Evolutionary conservation across 805 yeast genomes (phyloP).

Genomic region (Tetrapisispora fleetii): DNA sequence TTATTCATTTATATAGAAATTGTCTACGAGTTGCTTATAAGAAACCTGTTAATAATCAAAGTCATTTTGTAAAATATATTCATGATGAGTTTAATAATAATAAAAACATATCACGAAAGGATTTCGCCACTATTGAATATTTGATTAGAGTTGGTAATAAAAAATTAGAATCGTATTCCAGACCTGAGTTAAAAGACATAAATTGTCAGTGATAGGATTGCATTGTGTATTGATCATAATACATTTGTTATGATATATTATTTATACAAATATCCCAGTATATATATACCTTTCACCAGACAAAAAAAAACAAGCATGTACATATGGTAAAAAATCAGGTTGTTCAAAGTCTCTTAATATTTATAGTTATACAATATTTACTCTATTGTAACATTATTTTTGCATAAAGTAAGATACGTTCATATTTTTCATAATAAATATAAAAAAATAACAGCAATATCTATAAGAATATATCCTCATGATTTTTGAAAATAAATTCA

Average conservation of each 20-base stretch:
- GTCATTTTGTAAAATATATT: constrained; percentile 37
- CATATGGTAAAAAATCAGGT: neutral
- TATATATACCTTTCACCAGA: neutral
- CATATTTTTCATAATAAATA: neutral
- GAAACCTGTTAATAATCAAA: constrained; percentile 40
- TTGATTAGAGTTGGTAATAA: constrained; percentile 66
- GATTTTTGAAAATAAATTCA: constrained; percentile 41
- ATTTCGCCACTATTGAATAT: constrained; percentile 79
- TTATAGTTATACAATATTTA: neutral
- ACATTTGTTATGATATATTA: too few relatives aligned
- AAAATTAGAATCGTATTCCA: constrained; percentile 60
- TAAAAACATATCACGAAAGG: constrained; percentile 54
- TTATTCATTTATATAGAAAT: constrained; percentile 38
- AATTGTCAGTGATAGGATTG: constrained; percentile 19
- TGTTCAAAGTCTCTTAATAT: neutral
- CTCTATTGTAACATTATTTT: neutral
- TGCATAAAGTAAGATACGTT: too few relatives aligned
- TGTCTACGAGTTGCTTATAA: constrained; percentile 37
- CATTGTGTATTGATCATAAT: neutral
- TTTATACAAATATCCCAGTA: neutral
- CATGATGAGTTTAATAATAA: constrained; percentile 57
- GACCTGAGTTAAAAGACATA: constrained; percentile 59
- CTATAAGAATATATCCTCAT: neutral
- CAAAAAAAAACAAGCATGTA: neutral
- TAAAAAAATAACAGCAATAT: neutral